phyloP scores from a whole-genome alignment of 495 filamentous ascomycete species.

The Pseudomonodictys pantanalensis region DNA sequence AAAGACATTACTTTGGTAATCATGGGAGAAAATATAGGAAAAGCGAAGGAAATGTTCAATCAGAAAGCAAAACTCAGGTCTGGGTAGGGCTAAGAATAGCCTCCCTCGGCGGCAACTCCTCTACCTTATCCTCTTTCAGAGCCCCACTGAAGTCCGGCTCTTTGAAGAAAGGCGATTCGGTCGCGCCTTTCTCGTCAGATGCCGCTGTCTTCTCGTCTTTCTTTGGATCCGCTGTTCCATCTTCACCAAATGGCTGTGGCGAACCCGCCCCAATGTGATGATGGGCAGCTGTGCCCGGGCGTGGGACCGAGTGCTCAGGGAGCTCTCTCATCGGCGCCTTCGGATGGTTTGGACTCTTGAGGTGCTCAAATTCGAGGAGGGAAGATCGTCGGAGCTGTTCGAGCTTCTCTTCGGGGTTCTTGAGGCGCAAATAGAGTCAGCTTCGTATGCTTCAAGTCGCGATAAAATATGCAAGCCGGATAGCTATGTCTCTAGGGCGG shows the following conservation, averaged over 20 bases:
- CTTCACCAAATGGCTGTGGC: neutral
- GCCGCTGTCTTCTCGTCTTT: neutral
- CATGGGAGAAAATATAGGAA: neutral
- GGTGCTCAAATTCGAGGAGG: conserved; percentile 35
- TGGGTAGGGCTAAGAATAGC: conserved; percentile 18
- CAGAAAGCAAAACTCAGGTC: neutral
- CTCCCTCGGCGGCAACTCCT: neutral
- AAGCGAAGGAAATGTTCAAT: neutral
- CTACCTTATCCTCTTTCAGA: conserved; percentile 1
- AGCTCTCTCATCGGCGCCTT: conserved; percentile 20
- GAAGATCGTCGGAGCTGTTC: conserved; percentile 37
- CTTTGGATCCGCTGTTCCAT: conserved; percentile 5
- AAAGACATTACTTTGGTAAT: neutral
- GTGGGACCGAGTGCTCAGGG: conserved; percentile 29
- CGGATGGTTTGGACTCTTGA: conserved; percentile 21
- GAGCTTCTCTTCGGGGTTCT: conserved; percentile 34
- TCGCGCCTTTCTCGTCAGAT: neutral
- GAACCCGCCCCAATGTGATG: neutral
- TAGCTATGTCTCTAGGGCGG: too few species aligned
- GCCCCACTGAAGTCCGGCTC: conserved; percentile 21
- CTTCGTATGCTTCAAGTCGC: conserved; percentile 11
- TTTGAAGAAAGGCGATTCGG: conserved; percentile 14
- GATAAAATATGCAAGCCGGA: neutral
- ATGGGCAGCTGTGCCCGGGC: neutral
- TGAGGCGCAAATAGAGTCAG: conserved; percentile 20